Conservation (phyloP, 2,329 filamentous ascomycete genomes). For the Cytospora chrysosperma region DNA sequence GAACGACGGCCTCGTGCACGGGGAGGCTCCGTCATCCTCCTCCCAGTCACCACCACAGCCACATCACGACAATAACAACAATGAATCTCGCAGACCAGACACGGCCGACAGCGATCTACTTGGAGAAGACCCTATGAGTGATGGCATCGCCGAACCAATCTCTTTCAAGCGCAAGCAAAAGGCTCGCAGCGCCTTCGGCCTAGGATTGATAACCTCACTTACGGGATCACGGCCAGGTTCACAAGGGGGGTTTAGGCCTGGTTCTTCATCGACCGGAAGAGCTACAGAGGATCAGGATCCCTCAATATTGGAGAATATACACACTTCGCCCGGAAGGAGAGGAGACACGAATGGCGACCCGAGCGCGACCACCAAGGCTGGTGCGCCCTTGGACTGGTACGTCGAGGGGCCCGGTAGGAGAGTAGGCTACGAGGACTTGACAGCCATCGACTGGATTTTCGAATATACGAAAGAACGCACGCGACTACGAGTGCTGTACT, state of each 20-base stretch:
- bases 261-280: background rate
- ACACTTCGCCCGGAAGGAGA: conserved; percentile 15
- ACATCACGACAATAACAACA: conserved; percentile 44
- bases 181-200: conserved; percentile 38
- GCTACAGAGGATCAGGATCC: conserved; percentile 6
- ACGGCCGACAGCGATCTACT: conserved; percentile 42
- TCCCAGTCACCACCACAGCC: conserved; percentile 32
- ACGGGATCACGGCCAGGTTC: conserved; percentile 32
- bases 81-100: conserved; percentile 37
- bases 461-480: conserved; percentile 97
- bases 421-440: conserved; percentile 93
- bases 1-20: conserved; percentile 24
- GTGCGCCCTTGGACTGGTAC: conserved; percentile 72
- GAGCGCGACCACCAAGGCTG: conserved; percentile 43
- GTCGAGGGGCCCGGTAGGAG: conserved; percentile 83
- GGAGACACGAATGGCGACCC: background rate
- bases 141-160: conserved; percentile 50
- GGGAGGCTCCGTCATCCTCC: conserved; percentile 34
- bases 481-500: conserved; percentile 73
- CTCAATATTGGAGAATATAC: background rate
- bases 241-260: conserved; percentile 5
- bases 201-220: conserved; percentile 51
- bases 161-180: conserved; percentile 73
- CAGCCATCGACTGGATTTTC: conserved; percentile 99
- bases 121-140: conserved; percentile 55